Percentiles rank a stretch among this genome's conserved stretches.
These are phyloP conservation scores for Coniochaeta pulveracea DNA, from an alignment of 2,329 filamentous ascomycete species.

Conservation along the genomic window DNA sequence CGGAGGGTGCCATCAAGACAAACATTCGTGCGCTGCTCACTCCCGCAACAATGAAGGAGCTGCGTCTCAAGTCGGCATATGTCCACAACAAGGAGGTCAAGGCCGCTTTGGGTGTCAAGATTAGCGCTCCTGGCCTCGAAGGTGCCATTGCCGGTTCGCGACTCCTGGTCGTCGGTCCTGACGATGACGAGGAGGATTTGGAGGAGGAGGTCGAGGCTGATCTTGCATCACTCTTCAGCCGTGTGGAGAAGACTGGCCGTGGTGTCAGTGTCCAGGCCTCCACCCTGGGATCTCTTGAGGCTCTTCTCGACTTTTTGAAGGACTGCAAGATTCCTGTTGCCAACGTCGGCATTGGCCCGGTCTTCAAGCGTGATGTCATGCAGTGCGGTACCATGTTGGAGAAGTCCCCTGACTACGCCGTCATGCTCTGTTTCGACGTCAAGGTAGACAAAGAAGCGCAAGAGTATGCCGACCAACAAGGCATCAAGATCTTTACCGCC, in stretches of 20 bases:
- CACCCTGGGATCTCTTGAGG: constrained; percentile 92
- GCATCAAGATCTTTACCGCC: constrained; percentile 95
- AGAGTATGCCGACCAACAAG: constrained; percentile 81
- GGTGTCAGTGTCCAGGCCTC: constrained; percentile 97
- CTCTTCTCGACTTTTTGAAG: constrained; percentile 89
- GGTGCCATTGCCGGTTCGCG: constrained; percentile 93
- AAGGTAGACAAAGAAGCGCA: constrained; percentile 97
- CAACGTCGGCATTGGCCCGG: constrained; percentile 93
- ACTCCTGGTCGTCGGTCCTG: constrained; percentile 83
- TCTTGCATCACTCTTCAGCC: constrained; percentile 79
- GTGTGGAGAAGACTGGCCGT: constrained; percentile 82
- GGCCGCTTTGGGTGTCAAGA: constrained; percentile 96
- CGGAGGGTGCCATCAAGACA: constrained; percentile 90
- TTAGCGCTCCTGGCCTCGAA: constrained; percentile 90
- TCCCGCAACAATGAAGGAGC: constrained; percentile 81
- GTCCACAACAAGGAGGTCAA: constrained; percentile 99
- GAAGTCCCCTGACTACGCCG: constrained; percentile 88
- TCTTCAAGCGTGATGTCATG: constrained; percentile 97
- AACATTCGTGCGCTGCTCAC: constrained; percentile 93
- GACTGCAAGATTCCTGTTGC: constrained; percentile 94
- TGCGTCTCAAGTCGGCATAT: constrained; percentile 91
- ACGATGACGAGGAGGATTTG: constrained; percentile 94
- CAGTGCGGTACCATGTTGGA: constrained; percentile 93
- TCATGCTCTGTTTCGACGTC: constrained; percentile 99
- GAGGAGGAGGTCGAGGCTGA: constrained; percentile 95